Conservation (phyloP, 2,329 filamentous ascomycete species). For the Aspergillus tamarii region DNA sequence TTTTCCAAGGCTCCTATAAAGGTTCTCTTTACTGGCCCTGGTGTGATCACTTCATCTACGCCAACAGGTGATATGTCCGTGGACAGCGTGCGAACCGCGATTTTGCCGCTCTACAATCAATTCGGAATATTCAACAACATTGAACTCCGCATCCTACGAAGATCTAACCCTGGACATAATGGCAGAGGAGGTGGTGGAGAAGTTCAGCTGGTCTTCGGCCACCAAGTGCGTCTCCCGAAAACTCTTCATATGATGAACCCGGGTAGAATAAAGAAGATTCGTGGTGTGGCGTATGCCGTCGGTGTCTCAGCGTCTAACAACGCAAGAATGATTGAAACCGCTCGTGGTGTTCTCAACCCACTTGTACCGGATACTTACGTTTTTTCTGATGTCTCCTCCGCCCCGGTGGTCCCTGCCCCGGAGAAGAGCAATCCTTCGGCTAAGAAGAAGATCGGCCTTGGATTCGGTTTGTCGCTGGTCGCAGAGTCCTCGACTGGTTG, state of each 20-base stretch:
- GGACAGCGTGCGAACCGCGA: constrained; percentile 89
- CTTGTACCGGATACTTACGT: constrained; percentile 89
- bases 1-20: constrained; percentile 93
- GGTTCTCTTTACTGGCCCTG: constrained; percentile 84
- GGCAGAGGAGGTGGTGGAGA: constrained; percentile 84
- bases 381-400: constrained; percentile 68
- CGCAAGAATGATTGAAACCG: constrained; percentile 89
- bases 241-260: constrained; percentile 86
- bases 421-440: constrained; percentile 66
- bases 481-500: constrained; percentile 89
- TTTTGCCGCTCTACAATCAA: constrained; percentile 84
- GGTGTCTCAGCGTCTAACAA: constrained; percentile 94
- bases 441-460: constrained; percentile 72
- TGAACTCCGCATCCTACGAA: constrained; percentile 77
- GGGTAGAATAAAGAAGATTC: constrained; percentile 82
- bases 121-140: constrained; percentile 89
- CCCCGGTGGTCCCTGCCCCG: constrained; percentile 66
- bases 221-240: constrained; percentile 90
- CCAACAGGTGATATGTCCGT: constrained; percentile 83
- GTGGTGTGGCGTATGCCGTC: constrained; percentile 90
- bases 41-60: constrained; percentile 88
- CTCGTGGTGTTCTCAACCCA: constrained; percentile 82
- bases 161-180: constrained; percentile 75
- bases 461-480: constrained; percentile 87
- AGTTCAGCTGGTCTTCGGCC: constrained; percentile 91